Conservation (phyloP, 1,284 basidiomycete genomes). For the Lentinula novae-zelandiae region DNA sequence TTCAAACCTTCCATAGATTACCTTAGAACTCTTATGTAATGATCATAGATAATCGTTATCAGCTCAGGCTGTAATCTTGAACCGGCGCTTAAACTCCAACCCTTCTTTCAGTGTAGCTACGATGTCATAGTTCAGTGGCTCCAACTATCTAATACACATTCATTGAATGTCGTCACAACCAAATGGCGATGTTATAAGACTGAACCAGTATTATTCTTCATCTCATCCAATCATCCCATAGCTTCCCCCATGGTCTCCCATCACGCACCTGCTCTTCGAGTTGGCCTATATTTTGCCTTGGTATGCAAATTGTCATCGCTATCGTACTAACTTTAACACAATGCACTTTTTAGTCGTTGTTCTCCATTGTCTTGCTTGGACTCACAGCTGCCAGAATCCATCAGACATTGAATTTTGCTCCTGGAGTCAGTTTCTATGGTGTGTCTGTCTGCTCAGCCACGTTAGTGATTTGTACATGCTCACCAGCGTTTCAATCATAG, state of each 20-base stretch:
- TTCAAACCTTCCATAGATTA: not conserved
- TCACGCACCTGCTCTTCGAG: constrained; percentile 14
- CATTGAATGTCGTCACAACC: not conserved
- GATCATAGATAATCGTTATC: too few relatives aligned
- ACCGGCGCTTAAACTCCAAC: too few relatives aligned
- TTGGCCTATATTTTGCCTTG: constrained; percentile 20
- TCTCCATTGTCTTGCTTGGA: constrained; percentile 27
- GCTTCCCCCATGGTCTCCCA: not conserved
- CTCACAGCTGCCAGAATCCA: constrained; percentile 31
- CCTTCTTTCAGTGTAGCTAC: too few relatives aligned
- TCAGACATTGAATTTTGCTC: constrained; percentile 9
- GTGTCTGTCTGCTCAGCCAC: not conserved
- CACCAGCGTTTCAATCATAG: constrained; percentile 15
- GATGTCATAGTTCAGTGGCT: too few relatives aligned
- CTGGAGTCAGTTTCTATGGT: constrained; percentile 29
- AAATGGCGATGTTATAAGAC: not conserved
- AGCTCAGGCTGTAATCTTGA: too few relatives aligned
- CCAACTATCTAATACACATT: too few relatives aligned
- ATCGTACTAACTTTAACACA: not conserved
- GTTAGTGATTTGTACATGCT: too few relatives aligned
- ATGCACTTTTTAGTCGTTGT: constrained; percentile 12
- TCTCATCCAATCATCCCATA: not conserved
- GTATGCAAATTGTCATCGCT: constrained; percentile 7
- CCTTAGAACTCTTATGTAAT: too few relatives aligned
- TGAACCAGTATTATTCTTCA: not conserved